These are phyloP conservation scores for Ophiocordyceps camponoti-saundersi DNA, from an alignment of 2,329 filamentous ascomycete species.

Conservation along the genomic window DNA sequence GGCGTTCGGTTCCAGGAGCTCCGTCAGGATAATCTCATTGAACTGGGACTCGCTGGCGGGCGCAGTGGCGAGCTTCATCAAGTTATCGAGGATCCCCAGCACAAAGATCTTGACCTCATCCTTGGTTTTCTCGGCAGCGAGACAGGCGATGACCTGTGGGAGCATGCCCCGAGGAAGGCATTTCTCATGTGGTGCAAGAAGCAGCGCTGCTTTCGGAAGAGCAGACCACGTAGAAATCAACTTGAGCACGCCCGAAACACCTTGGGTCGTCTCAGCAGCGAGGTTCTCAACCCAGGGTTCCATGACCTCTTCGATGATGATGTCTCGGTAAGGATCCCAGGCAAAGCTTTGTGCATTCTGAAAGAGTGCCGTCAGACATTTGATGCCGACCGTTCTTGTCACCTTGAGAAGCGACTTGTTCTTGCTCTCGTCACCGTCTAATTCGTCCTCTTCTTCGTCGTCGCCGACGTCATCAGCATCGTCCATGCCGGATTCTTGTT, in stretches of 20 bases:
- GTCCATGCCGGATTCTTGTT: slow-evolving; percentile 18
- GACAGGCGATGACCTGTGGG: slow-evolving; percentile 51
- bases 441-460: slow-evolving; percentile 23
- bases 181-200: slow-evolving; percentile 32
- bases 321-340: slow-evolving; percentile 54
- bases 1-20: slow-evolving; percentile 39
- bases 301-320: slow-evolving; percentile 60
- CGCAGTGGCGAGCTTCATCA: slow-evolving; percentile 43
- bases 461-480: slow-evolving; percentile 23
- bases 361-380: slow-evolving; percentile 68
- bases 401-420: slow-evolving; percentile 44
- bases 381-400: slow-evolving; percentile 56
- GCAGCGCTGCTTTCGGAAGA: slow-evolving; percentile 45
- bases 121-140: slow-evolving; percentile 58
- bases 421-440: slow-evolving; percentile 25
- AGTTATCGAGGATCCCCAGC: slow-evolving; percentile 54
- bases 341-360: slow-evolving; percentile 51
- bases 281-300: slow-evolving; percentile 63
- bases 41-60: slow-evolving; percentile 37
- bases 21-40: slow-evolving; percentile 35
- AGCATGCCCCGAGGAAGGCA: slow-evolving; percentile 45
- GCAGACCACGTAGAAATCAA: slow-evolving; percentile 70
- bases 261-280: slow-evolving; percentile 73
- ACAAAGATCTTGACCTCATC: slow-evolving; percentile 76
- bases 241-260: slow-evolving; percentile 66